Percentiles rank a stretch among this genome's conserved stretches.
These are phyloP conservation scores for Rhynchosporium graminicola DNA, from an alignment of 2,329 filamentous ascomycete species.

Conservation along the genomic window DNA sequence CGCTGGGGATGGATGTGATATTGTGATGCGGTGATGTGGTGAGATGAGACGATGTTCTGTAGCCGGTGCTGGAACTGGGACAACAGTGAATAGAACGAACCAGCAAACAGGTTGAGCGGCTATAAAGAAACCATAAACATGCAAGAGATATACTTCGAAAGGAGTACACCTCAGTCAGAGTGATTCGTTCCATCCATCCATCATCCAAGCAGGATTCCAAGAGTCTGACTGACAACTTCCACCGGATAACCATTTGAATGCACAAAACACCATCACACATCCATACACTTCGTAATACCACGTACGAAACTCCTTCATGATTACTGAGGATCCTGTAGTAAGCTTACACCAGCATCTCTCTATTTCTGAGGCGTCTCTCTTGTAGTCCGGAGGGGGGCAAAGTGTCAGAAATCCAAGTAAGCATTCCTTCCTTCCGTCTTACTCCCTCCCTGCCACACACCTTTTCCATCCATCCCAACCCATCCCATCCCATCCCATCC, in stretches of 20 bases:
- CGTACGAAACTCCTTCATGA: too few relatives aligned
- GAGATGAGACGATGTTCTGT: background rate
- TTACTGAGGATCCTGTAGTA: background rate
- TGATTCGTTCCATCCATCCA: background rate
- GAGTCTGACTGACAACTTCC: background rate
- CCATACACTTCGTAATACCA: too few relatives aligned
- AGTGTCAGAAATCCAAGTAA: background rate
- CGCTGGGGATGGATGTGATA: background rate
- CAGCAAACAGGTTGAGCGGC: too few relatives aligned
- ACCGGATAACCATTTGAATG: background rate
- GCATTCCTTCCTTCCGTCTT: background rate
- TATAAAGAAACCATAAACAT: too few relatives aligned
- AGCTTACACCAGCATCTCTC: slow-evolving; percentile 1
- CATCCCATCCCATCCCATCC: background rate
- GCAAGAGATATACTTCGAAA: too few relatives aligned
- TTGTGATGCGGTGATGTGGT: background rate
- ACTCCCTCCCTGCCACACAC: background rate
- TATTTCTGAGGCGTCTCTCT: too few relatives aligned
- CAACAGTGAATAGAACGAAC: too few relatives aligned
- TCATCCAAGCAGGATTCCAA: too few relatives aligned
- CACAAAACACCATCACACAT: background rate
- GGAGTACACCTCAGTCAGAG: background rate
- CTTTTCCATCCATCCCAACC: too few relatives aligned
- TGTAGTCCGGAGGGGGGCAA: background rate
- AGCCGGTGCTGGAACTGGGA: too few relatives aligned